Conservation (phyloP, 2,329 filamentous ascomycete genomes). For the Colletotrichum orchidophilum region DNA sequence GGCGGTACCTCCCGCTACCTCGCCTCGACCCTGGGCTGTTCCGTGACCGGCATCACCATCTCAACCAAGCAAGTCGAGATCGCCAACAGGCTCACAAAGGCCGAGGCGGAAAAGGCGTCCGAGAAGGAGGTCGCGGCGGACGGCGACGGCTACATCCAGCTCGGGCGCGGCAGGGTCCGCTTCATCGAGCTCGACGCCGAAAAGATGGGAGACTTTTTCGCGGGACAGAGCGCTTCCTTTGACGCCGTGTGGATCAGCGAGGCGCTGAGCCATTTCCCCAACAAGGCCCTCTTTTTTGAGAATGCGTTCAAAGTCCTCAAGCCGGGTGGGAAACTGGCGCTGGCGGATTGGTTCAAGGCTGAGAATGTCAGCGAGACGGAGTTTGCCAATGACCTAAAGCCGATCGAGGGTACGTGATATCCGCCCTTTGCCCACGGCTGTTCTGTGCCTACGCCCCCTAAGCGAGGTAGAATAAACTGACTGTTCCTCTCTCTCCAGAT, state of each 20-base stretch:
- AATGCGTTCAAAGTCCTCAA: conserved; percentile 60
- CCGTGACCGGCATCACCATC: conserved; percentile 69
- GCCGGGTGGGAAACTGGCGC: conserved; percentile 59
- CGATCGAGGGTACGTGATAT: conserved; percentile 66
- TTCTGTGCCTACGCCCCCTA: no score
- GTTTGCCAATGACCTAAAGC: conserved; percentile 63
- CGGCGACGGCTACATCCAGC: conserved; percentile 45
- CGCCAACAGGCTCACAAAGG: conserved; percentile 58
- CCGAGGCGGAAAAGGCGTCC: conserved; percentile 39
- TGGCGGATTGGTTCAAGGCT: conserved; percentile 71
- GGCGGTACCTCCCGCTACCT: conserved; percentile 68
- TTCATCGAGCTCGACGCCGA: conserved; percentile 70
- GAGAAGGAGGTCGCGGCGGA: conserved; percentile 33
- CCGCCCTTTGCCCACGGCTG: no score
- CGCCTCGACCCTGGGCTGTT: conserved; percentile 59
- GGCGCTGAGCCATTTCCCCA: conserved; percentile 67
- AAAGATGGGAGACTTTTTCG: conserved; percentile 65
- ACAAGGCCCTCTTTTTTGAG: conserved; percentile 66
- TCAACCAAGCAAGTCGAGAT: conserved; percentile 68
- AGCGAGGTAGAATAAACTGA: not conserved
- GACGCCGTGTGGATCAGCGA: conserved; percentile 71
- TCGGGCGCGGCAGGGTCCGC: conserved; percentile 57
- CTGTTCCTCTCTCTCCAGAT: conserved; percentile 45
- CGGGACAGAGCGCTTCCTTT: conserved; percentile 50
- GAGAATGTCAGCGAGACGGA: conserved; percentile 54